Base-by-base conservation (phyloP, 139 green algal species). In the Asterochloris sp. region DNA sequence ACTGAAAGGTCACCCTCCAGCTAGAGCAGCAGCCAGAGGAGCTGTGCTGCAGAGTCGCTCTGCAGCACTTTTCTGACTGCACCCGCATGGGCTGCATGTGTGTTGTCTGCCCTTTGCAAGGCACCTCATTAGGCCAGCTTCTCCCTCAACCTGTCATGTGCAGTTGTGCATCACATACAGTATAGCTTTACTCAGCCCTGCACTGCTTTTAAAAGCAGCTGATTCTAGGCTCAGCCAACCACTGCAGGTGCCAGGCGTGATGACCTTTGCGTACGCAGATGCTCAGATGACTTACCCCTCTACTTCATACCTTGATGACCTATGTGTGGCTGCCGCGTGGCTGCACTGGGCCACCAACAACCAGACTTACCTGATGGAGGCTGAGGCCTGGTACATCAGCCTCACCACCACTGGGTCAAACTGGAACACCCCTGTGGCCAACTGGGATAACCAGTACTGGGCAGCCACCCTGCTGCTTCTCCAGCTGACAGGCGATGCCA, bases 311-410 rank as follows among this genome's bases (percentile, higher is more conserved):
- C 60, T 82, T 26, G 91, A 95, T 78, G 90, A 93, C 75, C 84
- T 95, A 63, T 81, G 86, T 12, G 89, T 85, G 63, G 89, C 88
- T 16, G 88, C 86, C n/a, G 81, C 73, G 15, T 95, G 91, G 91
- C 81, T 95, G 78, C 91, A 89, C 81, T 81, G 78, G 11, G 87
- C 86, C 23, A 92, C 91, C 12, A 69, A 83, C 28, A 73, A 93
- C 24, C 14, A 17, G 12, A 47, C 62, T 0, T 94, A 93, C 78
- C 60, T 89, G 69, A 62, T 76, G 19, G 76, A 82, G 24, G 82
- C 82, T 60, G 68, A 78, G 47, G 29, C 29, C 13, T 84, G 47
- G 15, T 27, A 81, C 73, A 74, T 38, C 26, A 74, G 62, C 12
- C 69, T 62, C 27, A 66, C 27, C 62, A 60, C 13, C 62, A n/a